These are phyloP conservation scores for Jamesozyma jinghongensis DNA, from an alignment of 805 yeast genomes.

Conservation along the genomic window DNA sequence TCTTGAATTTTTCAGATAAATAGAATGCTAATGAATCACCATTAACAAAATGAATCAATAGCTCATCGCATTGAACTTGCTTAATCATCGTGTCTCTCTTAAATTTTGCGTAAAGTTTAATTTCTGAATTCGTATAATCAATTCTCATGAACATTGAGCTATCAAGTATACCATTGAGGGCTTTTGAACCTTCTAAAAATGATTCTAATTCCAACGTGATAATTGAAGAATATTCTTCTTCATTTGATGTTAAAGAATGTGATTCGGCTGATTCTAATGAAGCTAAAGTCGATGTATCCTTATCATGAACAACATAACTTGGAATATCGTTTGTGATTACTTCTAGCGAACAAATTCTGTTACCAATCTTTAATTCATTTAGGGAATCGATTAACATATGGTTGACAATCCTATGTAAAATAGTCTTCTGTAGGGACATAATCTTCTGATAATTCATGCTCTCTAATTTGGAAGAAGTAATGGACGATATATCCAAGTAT, in stretches of 20 bases:
- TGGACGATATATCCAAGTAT: conserved; percentile 21
- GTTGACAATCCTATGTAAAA: conserved; percentile 28
- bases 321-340: conserved; percentile 14
- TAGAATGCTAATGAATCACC: conserved; percentile 24
- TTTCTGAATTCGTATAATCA: conserved; percentile 24
- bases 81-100: conserved; percentile 25
- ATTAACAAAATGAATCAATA: conserved; percentile 22
- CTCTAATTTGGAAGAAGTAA: conserved; percentile 23
- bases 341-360: conserved; percentile 20
- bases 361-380: conserved; percentile 25
- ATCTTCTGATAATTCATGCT: conserved; percentile 29
- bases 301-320: conserved; percentile 13
- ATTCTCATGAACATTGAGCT: conserved; percentile 27
- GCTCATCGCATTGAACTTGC: conserved; percentile 24
- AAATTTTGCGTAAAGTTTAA: conserved; percentile 26
- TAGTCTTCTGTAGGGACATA: conserved; percentile 22
- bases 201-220: conserved; percentile 26
- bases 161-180: conserved; percentile 22
- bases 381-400: conserved; percentile 31
- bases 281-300: too few relatives aligned
- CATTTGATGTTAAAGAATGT: background rate
- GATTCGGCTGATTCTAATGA: background rate
- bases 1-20: conserved; percentile 20
- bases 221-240: conserved; percentile 16
- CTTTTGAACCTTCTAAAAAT: conserved; percentile 24